Conservation (phyloP, 495 filamentous ascomycete genomes). For the Penicillium goetzii region DNA sequence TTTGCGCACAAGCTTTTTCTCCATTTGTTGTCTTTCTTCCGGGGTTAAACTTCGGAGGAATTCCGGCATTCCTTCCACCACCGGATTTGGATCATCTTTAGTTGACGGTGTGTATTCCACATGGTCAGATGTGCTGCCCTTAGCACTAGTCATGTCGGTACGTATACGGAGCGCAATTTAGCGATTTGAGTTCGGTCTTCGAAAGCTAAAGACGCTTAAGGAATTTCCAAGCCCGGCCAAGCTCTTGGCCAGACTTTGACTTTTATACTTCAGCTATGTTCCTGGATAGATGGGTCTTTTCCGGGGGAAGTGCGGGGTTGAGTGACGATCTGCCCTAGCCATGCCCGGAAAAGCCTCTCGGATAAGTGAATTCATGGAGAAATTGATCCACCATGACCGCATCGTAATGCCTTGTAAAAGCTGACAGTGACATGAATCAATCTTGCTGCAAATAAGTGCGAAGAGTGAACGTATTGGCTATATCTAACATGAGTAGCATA, state of each 20-base stretch:
- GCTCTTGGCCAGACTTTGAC: slow-evolving; percentile 5
- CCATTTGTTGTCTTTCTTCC: slow-evolving; percentile 17
- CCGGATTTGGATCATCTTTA: slow-evolving; percentile 7
- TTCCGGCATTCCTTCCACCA: slow-evolving; percentile 15
- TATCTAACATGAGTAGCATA: neutral
- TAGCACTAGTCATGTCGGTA: slow-evolving; percentile 11
- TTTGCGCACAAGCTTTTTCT: slow-evolving; percentile 23
- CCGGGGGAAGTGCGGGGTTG: slow-evolving; percentile 19
- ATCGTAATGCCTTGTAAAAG: neutral
- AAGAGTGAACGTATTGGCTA: neutral
- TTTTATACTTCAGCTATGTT: slow-evolving; percentile 1
- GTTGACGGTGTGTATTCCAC: slow-evolving; percentile 15
- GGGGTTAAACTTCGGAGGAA: slow-evolving; percentile 11
- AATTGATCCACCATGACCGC: neutral
- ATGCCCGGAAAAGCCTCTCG: slow-evolving; percentile 13
- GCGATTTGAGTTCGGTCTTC: neutral
- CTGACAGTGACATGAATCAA: neutral
- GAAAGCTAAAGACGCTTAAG: neutral
- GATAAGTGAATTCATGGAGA: neutral
- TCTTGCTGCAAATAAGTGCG: neutral
- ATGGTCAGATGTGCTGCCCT: slow-evolving; percentile 18
- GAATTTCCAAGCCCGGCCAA: slow-evolving; percentile 7
- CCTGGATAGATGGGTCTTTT: slow-evolving; percentile 3
- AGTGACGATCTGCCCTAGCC: slow-evolving; percentile 1
- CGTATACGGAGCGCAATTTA: neutral